Evolutionary conservation across 2,329 filamentous ascomycete species (phyloP).

Genomic region (Tolypocladium cylindrosporum): DNA sequence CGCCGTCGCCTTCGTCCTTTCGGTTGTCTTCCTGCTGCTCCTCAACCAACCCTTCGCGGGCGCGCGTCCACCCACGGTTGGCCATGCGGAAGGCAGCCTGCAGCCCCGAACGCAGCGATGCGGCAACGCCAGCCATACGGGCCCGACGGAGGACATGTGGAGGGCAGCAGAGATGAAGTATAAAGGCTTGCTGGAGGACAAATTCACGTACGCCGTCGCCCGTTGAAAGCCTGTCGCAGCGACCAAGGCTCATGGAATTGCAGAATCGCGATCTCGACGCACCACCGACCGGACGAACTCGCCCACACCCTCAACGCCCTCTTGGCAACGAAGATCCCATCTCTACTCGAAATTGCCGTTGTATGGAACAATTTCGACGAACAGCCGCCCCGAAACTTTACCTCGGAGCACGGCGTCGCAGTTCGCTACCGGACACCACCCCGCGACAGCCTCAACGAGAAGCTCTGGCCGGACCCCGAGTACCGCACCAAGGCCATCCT

Average conservation of each 20-base stretch:
- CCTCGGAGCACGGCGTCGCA: slow-evolving; percentile 17
- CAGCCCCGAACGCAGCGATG: neutral
- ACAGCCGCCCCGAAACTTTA: slow-evolving; percentile 16
- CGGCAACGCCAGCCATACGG: neutral
- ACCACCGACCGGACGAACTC: slow-evolving; percentile 24
- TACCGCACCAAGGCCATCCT: slow-evolving; percentile 29
- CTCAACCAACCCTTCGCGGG: neutral
- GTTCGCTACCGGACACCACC: slow-evolving; percentile 23
- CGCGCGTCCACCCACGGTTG: neutral
- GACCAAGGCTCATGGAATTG: neutral
- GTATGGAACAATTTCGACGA: slow-evolving; percentile 26
- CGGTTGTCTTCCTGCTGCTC: neutral
- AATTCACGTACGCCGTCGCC: slow-evolving; percentile 17
- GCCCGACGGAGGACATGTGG: neutral
- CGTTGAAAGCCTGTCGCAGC: neutral
- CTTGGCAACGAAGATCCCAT: slow-evolving; percentile 20
- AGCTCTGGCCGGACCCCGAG: slow-evolving; percentile 23
- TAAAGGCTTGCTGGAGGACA: slow-evolving; percentile 14
- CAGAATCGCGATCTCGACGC: slow-evolving; percentile 28
- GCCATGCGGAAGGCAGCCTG: neutral
- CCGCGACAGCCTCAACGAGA: slow-evolving; percentile 25
- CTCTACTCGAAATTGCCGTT: slow-evolving; percentile 25
- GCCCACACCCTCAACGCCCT: slow-evolving; percentile 18
- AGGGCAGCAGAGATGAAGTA: slow-evolving; percentile 12
- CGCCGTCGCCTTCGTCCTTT: neutral